Evolutionary conservation across 1,139 yeast species (phyloP), one percentile per base, ranked within the genome.

Genomic region (Taphrina sp.): DNA sequence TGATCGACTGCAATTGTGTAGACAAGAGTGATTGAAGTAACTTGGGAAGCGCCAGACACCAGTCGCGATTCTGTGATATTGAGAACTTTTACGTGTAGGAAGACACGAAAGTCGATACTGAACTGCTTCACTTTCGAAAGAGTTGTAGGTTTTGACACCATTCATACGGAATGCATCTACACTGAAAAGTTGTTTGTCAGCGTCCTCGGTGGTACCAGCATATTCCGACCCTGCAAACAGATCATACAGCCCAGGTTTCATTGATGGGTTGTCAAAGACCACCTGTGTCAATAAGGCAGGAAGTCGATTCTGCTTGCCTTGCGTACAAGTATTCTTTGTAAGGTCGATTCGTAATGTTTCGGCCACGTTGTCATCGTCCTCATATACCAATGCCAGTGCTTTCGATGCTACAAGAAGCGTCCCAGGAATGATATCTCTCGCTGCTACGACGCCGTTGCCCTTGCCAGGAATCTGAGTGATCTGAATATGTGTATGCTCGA

Each of bases 21-120:
- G 34, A 35, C 54, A 49, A 29, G 46, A 38, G 34, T 49, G 54
- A n/a, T 49, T 49, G 46, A 49, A 49, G 17, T 39, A 49, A 39
- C 54, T 49, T 8, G 54, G 54, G 5, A 17, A 16, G 33, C 36
- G 22, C 46, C 46, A 49, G 29, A 49, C 46, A 12, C 54, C 46
- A 3, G 46, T 31, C 34, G 41, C 46, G 3, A 24, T 16, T 24
- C 29, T 34, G 17, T 29, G 54, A 2, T 7, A 22, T 26, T 37
- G 53, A 17, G 16, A 22, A 33, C 43, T 39, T 36, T 20, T 28
- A n/a, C 42, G 24, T 16, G 28, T 26, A 8, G 37, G 37, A 14
- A 47, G 53, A 16, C 39, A 17, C n/a, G 54, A 42, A 10, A 38
- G 33, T 16, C 31, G 39, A 3, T 39, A 14, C 20, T 49, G 46